Evolutionary conservation across 441 rosid species (phyloP), one percentile per base, ranked within the genome.

Genomic region (Erodium texanum): DNA sequence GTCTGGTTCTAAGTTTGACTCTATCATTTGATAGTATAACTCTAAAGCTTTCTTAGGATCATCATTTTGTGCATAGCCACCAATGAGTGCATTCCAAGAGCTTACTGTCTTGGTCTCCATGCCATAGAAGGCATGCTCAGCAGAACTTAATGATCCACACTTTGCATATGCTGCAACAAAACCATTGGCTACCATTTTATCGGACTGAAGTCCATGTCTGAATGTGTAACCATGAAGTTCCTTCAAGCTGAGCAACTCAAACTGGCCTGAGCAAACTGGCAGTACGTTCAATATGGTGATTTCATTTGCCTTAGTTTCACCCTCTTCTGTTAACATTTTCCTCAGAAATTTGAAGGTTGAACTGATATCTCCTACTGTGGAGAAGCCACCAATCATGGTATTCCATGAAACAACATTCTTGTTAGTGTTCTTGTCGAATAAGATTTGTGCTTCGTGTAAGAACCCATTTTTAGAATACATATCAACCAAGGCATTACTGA

Each of bases 81-180:
- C 78, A 16, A 86, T 83, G 70, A 88, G 75, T 23, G 91, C 94
- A 80, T 88, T 88, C 91, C 89, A 88, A 69, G 91, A 83, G 74
- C 71, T 89, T 24, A 84, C 84, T 3, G 81, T 85, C 78, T 80
- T 85, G 9, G 8, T 69, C 45, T 68, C 68, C 71, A 85, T 82
- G 22, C 73, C 71, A 69, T 65, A 7, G 75, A 85, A 86, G 62
- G 83, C 75, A 68, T 54, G 71, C 66, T 86, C 80, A 62, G 85
- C 83, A 72, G 69, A 84, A 68, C 66, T 67, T 45, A 73, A 68
- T 16, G 69, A 78, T 50, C 84, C 89, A 65, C 84, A 85, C 72
- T 84, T 84, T 24, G 88, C 85, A 77, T 89, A 87, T 64, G 90
- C 79, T 59, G 86, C 76, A 58, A 87, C 75, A 67, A 85, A 73